Percentiles rank a stretch among this genome's conserved stretches.
Conservation (phyloP, 331 rosid genomes). For the Quercus tomentella region DNA sequence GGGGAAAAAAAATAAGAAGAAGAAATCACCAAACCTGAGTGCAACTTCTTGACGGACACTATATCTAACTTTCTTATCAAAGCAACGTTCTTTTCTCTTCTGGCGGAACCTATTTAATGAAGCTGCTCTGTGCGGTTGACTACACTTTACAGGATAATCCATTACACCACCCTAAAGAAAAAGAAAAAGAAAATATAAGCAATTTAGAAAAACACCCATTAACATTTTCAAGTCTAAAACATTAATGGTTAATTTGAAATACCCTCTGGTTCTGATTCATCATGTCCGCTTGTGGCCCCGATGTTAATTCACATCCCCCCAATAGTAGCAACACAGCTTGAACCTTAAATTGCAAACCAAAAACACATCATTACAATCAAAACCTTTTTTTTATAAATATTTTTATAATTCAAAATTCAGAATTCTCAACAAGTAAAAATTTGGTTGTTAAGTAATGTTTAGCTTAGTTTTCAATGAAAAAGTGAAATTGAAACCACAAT, state of each 20-base stretch:
- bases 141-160: slow-evolving; percentile 58
- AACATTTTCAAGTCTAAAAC: neutral
- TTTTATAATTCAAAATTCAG: too few species aligned
- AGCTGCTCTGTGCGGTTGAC: slow-evolving; percentile 82
- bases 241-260: slow-evolving; percentile 14
- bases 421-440: neutral
- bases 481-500: neutral
- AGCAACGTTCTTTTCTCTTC: slow-evolving; percentile 89
- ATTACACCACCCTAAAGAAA: slow-evolving; percentile 37
- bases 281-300: slow-evolving; percentile 52
- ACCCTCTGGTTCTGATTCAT: slow-evolving; percentile 61
- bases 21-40: slow-evolving; percentile 59
- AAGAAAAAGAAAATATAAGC: slow-evolving; percentile 18
- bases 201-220: slow-evolving; percentile 7
- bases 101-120: slow-evolving; percentile 82
- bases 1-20: slow-evolving; percentile 8
- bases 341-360: slow-evolving; percentile 47
- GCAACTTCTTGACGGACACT: slow-evolving; percentile 96
- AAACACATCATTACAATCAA: neutral
- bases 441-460: neutral
- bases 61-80: slow-evolving; percentile 94
- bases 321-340: slow-evolving; percentile 79
- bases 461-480: neutral
- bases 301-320: slow-evolving; percentile 71
- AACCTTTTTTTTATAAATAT: neutral